Percentiles rank a stretch among this genome's conserved stretches.
Conservation (phyloP, 495 filamentous ascomycete genomes). For the Tuber indicum region DNA sequence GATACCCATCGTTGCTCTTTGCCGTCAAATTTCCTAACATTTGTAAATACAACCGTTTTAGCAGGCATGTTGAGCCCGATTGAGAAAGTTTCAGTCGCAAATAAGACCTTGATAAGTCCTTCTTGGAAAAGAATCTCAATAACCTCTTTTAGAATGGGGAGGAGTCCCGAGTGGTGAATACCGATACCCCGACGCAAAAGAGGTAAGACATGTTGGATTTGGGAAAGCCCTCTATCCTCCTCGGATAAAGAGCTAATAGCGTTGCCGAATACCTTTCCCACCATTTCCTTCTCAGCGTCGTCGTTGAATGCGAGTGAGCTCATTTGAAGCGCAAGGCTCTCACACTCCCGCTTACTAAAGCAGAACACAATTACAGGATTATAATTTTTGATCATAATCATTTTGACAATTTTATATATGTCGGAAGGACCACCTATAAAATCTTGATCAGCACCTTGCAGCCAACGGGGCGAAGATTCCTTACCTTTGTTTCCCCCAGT, state of each 20-base stretch:
- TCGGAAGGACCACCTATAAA: slow-evolving; percentile 57
- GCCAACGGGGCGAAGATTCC: slow-evolving; percentile 10
- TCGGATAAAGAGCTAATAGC: slow-evolving; percentile 85
- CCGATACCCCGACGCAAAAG: slow-evolving; percentile 87
- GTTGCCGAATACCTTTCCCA: slow-evolving; percentile 83
- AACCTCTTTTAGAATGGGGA: slow-evolving; percentile 95
- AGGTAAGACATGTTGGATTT: slow-evolving; percentile 86
- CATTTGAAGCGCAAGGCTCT: slow-evolving; percentile 75
- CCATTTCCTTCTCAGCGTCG: slow-evolving; percentile 92
- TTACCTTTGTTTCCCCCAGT: slow-evolving; percentile 66
- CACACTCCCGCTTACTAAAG: slow-evolving; percentile 96
- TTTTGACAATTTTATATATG: slow-evolving; percentile 93
- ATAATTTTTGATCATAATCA: slow-evolving; percentile 94
- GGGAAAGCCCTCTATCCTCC: slow-evolving; percentile 77
- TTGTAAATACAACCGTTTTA: slow-evolving; percentile 96
- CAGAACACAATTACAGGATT: slow-evolving; percentile 99
- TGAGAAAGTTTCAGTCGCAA: slow-evolving; percentile 97
- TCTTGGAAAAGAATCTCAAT: slow-evolving; percentile 99
- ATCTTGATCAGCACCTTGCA: slow-evolving; percentile 13
- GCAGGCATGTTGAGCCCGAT: slow-evolving; percentile 99
- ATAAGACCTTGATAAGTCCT: slow-evolving; percentile 92
- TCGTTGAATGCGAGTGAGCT: slow-evolving; percentile 90
- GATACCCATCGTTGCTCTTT: slow-evolving; percentile 74
- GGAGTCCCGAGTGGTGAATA: slow-evolving; percentile 90
- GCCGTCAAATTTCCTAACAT: slow-evolving; percentile 90